Base-by-base conservation (phyloP, 441 rosid genomes). In the Erysimum cheiri region DNA sequence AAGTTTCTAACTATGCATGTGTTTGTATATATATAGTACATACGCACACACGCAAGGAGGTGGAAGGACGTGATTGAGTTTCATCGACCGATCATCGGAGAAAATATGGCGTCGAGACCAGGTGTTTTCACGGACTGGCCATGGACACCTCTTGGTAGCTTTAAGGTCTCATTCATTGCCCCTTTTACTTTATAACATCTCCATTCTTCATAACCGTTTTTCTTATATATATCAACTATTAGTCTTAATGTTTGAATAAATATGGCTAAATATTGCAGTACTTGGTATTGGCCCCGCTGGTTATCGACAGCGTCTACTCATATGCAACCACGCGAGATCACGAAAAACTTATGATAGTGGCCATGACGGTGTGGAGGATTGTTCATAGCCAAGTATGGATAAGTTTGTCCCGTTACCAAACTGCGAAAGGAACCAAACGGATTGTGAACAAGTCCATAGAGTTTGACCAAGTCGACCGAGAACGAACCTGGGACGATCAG, bases 321-420 rank as follows among this genome's bases (percentile, higher is more conserved):
- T 78, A 60, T 69, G 31, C 60, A 2, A 37, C 52, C 1, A 72
- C 17, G 8, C 59, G 67, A 46, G 85, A 82, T 39, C 5, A 70
- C 24, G 55, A 83, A 3, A 69, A 70, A 67, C 76, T 88, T 35
- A n/a, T 80, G 4, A n/a, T 85, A 13, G 50, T 85, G 15, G 88
- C 87, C 1, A n/a, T 78, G 7, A 17, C 82, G 29, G 4, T 87
- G 22, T 77, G 71, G 81, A 74, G 96, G 70, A 67, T 82, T 80
- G 64, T 91, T 65, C 96, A 93, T 76, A 89, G 82, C 80, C 96
- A 87, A 75, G 13, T 87, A 2, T 93, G 97, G 97, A 88, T 93
- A 35, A 83, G 91, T 61, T 49, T 87, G 0, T 85, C 96, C 4
- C 90, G 98, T 11, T 83, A 89, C 43, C 75, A 73, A 12, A 89